Conservation (phyloP, 2,329 filamentous ascomycete genomes). For the Diaporthe eres region DNA sequence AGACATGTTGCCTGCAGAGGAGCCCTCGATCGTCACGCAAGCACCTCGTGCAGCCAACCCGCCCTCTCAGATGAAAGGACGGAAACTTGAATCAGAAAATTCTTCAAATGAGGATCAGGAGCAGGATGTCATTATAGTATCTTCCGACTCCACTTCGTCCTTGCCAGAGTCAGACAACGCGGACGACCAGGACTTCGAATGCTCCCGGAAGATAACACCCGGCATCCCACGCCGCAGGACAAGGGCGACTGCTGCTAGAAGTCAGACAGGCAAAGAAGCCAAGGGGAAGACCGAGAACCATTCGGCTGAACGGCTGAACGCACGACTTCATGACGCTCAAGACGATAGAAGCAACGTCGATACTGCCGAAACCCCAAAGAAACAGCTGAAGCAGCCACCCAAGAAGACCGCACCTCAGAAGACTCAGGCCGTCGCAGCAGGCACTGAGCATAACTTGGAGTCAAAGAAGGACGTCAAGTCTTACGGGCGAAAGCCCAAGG, state of each 20-base stretch:
- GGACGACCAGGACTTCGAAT: slow-evolving; percentile 26
- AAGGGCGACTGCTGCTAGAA: not conserved
- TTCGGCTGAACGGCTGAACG: not conserved
- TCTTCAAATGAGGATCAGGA: not conserved
- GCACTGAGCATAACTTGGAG: not conserved
- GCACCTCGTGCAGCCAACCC: not conserved
- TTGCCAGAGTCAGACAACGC: not conserved
- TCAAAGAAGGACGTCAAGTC: not conserved
- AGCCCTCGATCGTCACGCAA: not conserved
- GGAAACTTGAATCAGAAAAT: not conserved
- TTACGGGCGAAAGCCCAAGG: not conserved
- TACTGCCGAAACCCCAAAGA: not conserved
- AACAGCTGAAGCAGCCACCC: not conserved
- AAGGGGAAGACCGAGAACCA: not conserved
- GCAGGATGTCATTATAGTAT: not conserved
- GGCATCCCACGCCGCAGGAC: not conserved
- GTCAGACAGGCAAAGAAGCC: not conserved
- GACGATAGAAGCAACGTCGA: not conserved
- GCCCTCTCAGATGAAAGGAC: too few relatives aligned
- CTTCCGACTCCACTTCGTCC: not conserved
- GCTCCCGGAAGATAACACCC: not conserved
- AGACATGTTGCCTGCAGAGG: not conserved
- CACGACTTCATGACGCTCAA: not conserved
- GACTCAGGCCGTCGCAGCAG: not conserved
- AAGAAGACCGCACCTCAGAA: not conserved